Evolutionary conservation across 257 asterid genomes (phyloP).

Genomic region (Solanum corneliomulleri): DNA sequence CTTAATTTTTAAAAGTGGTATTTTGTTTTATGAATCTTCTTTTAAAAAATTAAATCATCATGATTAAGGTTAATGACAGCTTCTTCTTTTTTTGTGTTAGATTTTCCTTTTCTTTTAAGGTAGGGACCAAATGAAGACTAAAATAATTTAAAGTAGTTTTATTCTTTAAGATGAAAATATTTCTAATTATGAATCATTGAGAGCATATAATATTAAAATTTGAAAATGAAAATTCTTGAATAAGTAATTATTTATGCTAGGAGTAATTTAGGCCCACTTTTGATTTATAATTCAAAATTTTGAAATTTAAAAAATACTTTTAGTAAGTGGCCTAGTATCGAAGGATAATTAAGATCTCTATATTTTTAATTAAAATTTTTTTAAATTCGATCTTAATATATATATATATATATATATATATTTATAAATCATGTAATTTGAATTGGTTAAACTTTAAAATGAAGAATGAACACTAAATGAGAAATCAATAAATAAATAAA

Average conservation of each 20-base stretch:
- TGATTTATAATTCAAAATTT: neutral
- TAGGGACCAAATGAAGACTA: neutral
- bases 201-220: conserved; percentile 12
- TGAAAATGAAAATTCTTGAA: conserved; percentile 1
- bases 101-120: conserved; percentile 28
- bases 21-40: neutral
- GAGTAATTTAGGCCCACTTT: conserved; percentile 11
- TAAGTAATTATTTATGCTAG: conserved; percentile 11
- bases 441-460: no score
- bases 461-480: neutral
- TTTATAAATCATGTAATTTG: neutral
- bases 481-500: no score
- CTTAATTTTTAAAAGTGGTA: neutral
- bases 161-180: neutral
- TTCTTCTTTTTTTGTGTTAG: neutral
- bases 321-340: neutral
- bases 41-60: neutral
- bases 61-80: neutral
- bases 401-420: no score
- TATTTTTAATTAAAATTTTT: no score
- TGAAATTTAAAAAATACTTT: neutral
- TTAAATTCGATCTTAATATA: no score
- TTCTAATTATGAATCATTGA: neutral
- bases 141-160: neutral
- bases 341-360: neutral